phyloP scores from a whole-genome alignment of 257 asterid genomes.

The Nicotiana tomentosiformis region DNA sequence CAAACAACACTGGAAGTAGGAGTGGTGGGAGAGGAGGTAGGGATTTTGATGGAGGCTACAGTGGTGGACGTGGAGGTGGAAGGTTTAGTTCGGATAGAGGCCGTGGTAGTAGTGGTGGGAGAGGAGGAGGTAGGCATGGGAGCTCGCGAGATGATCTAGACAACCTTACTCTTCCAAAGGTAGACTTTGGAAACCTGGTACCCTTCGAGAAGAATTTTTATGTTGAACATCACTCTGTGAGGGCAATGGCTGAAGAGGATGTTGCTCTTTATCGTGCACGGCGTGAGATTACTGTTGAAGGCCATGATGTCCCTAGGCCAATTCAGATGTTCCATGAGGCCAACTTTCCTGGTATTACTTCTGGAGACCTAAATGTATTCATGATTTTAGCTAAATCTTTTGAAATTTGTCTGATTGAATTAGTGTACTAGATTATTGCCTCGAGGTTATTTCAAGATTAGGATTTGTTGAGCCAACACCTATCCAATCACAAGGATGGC shows the following conservation, averaged over 20 bases:
- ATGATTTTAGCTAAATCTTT: neutral
- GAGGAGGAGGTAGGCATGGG: conserved; percentile 49
- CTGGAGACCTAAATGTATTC: neutral
- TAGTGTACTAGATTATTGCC: conserved; percentile 59
- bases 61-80: conserved; percentile 21
- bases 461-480: conserved; percentile 92
- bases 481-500: conserved; percentile 96
- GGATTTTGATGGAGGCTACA: conserved; percentile 17
- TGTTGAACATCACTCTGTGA: conserved; percentile 63
- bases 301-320: conserved; percentile 77
- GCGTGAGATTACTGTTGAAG: conserved; percentile 74
- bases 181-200: conserved; percentile 67
- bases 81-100: conserved; percentile 35
- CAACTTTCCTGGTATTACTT: conserved; percentile 65
- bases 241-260: conserved; percentile 73
- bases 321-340: conserved; percentile 78
- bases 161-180: conserved; percentile 63
- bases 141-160: conserved; percentile 61
- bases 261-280: conserved; percentile 58
- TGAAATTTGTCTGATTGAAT: conserved; percentile 15
- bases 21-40: conserved; percentile 19
- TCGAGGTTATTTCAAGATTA: conserved; percentile 65
- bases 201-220: conserved; percentile 78
- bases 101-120: conserved; percentile 33
- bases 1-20: neutral